phyloP scores from a whole-genome alignment of 2,329 filamentous ascomycete genomes.

The Coniella vitis region DNA sequence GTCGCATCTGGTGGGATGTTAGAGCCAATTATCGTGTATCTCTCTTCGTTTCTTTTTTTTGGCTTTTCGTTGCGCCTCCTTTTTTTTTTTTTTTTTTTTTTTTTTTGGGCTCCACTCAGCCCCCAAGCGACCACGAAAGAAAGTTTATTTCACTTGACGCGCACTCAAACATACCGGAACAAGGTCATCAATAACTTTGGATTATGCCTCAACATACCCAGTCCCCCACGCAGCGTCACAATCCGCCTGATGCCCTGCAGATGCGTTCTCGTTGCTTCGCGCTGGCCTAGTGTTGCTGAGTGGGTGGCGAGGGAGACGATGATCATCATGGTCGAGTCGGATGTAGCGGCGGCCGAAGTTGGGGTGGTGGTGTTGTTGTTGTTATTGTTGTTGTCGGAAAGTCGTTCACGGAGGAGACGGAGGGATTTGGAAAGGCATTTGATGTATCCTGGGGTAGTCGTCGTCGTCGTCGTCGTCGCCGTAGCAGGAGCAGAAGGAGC shows the following conservation, averaged over 20 bases:
- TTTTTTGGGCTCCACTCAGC: too few relatives aligned
- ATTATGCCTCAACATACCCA: constrained; percentile 24
- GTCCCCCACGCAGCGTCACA: constrained; percentile 29
- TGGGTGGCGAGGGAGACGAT: constrained; percentile 26
- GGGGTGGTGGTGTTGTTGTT: too few relatives aligned
- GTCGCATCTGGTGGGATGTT: constrained; percentile 1
- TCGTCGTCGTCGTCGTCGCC: too few relatives aligned
- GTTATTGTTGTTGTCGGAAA: constrained; percentile 19
- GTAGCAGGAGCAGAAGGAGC: too few relatives aligned
- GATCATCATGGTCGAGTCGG: constrained; percentile 25
- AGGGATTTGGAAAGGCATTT: constrained; percentile 2
- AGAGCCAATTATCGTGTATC: too few relatives aligned
- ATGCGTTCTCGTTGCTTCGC: constrained; percentile 25
- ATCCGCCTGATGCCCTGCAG: constrained; percentile 31
- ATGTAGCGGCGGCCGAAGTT: too few relatives aligned
- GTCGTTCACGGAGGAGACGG: constrained; percentile 22
- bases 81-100: too few relatives aligned
- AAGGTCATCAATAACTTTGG: constrained; percentile 30
- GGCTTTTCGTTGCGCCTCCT: too few relatives aligned
- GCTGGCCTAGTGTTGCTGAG: constrained; percentile 24
- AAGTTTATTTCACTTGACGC: too few relatives aligned
- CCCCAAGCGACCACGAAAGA: too few relatives aligned
- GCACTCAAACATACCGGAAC: constrained; percentile 20
- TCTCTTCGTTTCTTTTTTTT: too few relatives aligned
- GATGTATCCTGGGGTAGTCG: too few relatives aligned